Percentiles rank a stretch among this genome's conserved stretches.
Conservation (phyloP, 2,329 filamentous ascomycete genomes). For the Hyphodiscus sp. region DNA sequence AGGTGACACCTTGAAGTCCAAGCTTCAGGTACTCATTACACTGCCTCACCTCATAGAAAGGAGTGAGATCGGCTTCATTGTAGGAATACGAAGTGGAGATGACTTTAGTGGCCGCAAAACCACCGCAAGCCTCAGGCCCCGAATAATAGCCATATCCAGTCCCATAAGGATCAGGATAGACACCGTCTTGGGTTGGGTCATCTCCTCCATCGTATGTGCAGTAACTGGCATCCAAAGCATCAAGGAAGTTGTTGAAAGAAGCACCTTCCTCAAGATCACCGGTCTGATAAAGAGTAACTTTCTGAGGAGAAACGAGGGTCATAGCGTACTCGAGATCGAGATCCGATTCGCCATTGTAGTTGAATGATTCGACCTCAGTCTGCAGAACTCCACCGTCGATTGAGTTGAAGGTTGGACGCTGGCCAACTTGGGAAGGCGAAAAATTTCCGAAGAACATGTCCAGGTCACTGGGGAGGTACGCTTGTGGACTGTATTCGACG, state of each 20-base stretch:
- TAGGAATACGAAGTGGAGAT: conserved; percentile 49
- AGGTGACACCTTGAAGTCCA: conserved; percentile 43
- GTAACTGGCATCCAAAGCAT: conserved; percentile 37
- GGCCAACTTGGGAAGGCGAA: conserved; percentile 36
- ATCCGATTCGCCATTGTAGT: conserved; percentile 42
- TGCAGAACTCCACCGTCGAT: conserved; percentile 43
- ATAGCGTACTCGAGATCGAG: conserved; percentile 49
- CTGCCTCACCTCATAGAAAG: conserved; percentile 43
- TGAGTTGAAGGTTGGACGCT: conserved; percentile 38
- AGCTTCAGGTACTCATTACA: conserved; percentile 52
- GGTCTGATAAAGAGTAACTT: conserved; percentile 32
- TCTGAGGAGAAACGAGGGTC: conserved; percentile 46
- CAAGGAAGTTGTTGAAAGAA: conserved; percentile 23
- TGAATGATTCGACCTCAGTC: conserved; percentile 31
- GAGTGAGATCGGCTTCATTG: conserved; percentile 40
- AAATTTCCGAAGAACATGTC: conserved; percentile 42
- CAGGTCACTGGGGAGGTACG: conserved; percentile 44
- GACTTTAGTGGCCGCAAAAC: conserved; percentile 41
- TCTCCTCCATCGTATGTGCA: conserved; percentile 33
- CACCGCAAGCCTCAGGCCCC: conserved; percentile 38
- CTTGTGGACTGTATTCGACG: conserved; percentile 41
- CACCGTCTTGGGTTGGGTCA: conserved; percentile 30
- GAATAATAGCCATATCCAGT: conserved; percentile 27
- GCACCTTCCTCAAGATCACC: conserved; percentile 26
- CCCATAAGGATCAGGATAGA: conserved; percentile 28